Percentiles rank a stretch among this genome's conserved stretches.
These are phyloP conservation scores for Eucalyptus polybractea DNA, from an alignment of 345 rosid species.

Conservation along the genomic window DNA sequence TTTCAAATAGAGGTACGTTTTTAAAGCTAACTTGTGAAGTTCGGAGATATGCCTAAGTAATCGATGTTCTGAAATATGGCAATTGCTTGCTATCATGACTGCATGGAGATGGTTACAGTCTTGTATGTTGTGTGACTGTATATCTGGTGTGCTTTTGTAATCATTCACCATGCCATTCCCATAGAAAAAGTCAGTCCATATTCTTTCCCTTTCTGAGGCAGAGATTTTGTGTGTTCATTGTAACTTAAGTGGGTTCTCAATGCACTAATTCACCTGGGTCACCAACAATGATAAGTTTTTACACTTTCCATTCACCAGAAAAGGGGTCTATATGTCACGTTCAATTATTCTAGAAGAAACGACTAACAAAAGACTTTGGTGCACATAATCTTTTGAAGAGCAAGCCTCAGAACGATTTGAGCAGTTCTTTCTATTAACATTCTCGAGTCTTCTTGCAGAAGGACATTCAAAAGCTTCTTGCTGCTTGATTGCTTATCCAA, in stretches of 20 bases:
- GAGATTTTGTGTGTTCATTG: background rate
- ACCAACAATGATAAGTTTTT: background rate
- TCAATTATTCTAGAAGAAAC: background rate
- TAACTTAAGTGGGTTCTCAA: background rate
- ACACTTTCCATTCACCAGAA: background rate
- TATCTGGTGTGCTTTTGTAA: background rate
- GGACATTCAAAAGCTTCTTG: slow-evolving; percentile 56
- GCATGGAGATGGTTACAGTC: background rate
- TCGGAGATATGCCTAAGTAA: background rate
- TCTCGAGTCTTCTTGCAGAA: slow-evolving; percentile 18
- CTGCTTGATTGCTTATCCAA: slow-evolving; percentile 8
- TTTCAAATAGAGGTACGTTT: slow-evolving; percentile 75
- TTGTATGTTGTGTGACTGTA: background rate
- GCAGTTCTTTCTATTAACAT: background rate
- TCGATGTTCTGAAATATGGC: background rate
- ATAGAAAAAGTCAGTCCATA: background rate
- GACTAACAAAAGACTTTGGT: background rate
- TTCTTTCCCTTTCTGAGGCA: background rate
- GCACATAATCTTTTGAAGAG: background rate
- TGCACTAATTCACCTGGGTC: background rate
- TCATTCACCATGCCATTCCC: background rate
- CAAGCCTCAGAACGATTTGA: background rate
- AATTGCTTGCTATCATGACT: background rate
- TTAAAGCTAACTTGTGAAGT: background rate
- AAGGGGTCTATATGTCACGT: background rate